Base-by-base conservation (phyloP, 1,139 yeast species). In the Protomyces lactucae-debilis region DNA sequence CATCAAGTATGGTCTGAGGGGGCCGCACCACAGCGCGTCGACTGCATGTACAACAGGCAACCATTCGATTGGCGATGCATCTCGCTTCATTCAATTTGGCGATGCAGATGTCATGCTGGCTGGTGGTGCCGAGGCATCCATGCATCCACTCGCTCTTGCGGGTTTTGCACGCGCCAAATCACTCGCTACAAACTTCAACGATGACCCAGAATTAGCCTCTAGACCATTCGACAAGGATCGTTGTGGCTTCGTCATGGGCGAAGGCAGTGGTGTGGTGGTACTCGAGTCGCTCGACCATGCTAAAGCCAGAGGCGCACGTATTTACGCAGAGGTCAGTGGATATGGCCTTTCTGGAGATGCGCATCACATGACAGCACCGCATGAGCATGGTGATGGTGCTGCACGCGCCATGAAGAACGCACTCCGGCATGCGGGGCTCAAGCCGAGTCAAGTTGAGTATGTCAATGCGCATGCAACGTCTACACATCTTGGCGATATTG, bases 31-130 rank as follows among this genome's bases (percentile, higher is more conserved):
- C 73, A 79, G 96, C 0, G 95, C 86, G 0, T 83, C 96, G 0
- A 91, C 98, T 0, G 99, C 99, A 0, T 95, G 99, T 77, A 96
- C 99, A 2, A 91, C 99, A 0, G 99, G 99, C 0, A 83, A 88
- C 37, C 95, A 93, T 72, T 83, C 97, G 0, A 86, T 95, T 65
- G 98, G 99, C 1, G 99, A 95, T 73, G 97, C 97, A 0, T 83
- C 80, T 69, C 83, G 92, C 70, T 86, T 91, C 73, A 88, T 95
- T 67, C 78, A 80, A 67, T 84, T 85, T 67, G 95, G 90, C 1
- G 87, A 87, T 77, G 90, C 95, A 8, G 86, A 91, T 69, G 88
- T 86, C 8, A 89, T 92, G 85, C 80, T 95, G 1, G 95, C 96
- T 21, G 99, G 99, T 16, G 96, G 97, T 0, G 79, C 96, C 1